Base-by-base conservation (phyloP, 78 protist genomes). In the Guillardia theta region DNA sequence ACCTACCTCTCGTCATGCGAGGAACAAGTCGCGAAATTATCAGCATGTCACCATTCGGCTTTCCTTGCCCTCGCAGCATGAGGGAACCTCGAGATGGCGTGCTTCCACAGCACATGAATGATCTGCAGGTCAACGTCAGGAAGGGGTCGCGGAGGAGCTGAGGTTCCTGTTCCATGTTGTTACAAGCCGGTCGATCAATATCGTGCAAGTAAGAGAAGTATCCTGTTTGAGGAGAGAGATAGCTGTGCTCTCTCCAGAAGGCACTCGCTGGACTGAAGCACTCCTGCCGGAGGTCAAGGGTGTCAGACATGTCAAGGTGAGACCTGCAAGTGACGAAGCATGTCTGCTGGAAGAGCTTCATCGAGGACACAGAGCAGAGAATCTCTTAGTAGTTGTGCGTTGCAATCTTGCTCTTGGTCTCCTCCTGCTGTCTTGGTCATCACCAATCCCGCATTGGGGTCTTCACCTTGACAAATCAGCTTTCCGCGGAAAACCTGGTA, bases 141-240 rank as follows among this genome's bases (percentile, higher is more conserved):
- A 30, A 58, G 6, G 44, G 1, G 33, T 24, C 47, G 47, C 87
- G 37, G 45, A 70, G 87, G 22, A 22, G 45, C 47, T 70, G 87
- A 43, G 37, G n/a, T 37, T 37, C 41, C 24, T 78, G 90, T 22
- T 78, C 90, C 30, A 78, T 24, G 33, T 78, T 78, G 90, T 15
- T 43, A 12, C 44, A n/a, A 30, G 90, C 53, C 18, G 90, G 90
- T 10, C 53, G 1, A 10, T 10, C 90, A 6, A 78, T 45, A 22
- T 45, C 10, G 90, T 78, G 90, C 48, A 43, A 10, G 90, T 78
- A 78, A 10, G 50, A 43, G 48, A 78, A 78, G 90, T 78, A 78
- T 3, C 50, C 90, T 2, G 90, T 43, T 18, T 15, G 48, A 4
- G 21, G 37, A 0, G 50, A 21, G 48, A 44, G 8, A 50, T 78